These are phyloP conservation scores for Russula abietina DNA, from an alignment of 768 basidiomycete species.

Conservation along the genomic window DNA sequence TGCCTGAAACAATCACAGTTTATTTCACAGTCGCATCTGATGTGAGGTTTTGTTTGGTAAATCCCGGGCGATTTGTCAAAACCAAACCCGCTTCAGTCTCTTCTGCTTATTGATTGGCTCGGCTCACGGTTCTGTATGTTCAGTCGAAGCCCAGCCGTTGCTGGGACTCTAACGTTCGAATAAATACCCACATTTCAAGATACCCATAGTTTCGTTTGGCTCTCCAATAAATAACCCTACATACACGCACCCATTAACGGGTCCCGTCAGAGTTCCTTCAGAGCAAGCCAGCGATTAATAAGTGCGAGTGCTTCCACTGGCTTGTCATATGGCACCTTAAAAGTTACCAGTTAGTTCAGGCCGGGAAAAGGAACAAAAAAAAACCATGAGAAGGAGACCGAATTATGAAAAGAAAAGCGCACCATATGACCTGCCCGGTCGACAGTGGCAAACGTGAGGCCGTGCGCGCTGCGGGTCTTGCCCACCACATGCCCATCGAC, in stretches of 20 bases:
- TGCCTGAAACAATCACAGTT: too few species aligned
- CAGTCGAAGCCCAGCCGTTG: background rate
- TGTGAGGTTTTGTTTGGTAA: too few species aligned
- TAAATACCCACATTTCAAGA: background rate
- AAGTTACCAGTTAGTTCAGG: background rate
- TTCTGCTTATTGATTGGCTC: too few species aligned
- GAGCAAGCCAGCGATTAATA: slow-evolving; percentile 44
- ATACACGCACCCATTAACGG: too few species aligned
- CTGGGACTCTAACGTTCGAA: background rate
- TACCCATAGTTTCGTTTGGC: too few species aligned
- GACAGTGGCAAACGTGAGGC: slow-evolving; percentile 58
- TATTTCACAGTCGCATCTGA: too few species aligned
- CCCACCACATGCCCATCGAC: slow-evolving; percentile 51
- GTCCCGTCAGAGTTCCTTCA: slow-evolving; percentile 1
- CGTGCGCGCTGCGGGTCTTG: slow-evolving; percentile 44
- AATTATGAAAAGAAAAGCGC: background rate
- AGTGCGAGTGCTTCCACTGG: slow-evolving; percentile 48
- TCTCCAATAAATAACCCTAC: background rate
- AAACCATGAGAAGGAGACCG: background rate
- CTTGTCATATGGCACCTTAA: slow-evolving; percentile 57
- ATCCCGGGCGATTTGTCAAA: too few species aligned
- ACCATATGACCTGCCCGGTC: slow-evolving; percentile 75
- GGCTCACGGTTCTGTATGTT: background rate
- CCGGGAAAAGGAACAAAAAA: background rate
- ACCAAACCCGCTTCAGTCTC: too few species aligned